A percentile compares a stretch with the other conserved stretches of the same genome.
These are phyloP conservation scores for Starmerella cellae DNA, from an alignment of 805 yeast species.

Conservation along the genomic window DNA sequence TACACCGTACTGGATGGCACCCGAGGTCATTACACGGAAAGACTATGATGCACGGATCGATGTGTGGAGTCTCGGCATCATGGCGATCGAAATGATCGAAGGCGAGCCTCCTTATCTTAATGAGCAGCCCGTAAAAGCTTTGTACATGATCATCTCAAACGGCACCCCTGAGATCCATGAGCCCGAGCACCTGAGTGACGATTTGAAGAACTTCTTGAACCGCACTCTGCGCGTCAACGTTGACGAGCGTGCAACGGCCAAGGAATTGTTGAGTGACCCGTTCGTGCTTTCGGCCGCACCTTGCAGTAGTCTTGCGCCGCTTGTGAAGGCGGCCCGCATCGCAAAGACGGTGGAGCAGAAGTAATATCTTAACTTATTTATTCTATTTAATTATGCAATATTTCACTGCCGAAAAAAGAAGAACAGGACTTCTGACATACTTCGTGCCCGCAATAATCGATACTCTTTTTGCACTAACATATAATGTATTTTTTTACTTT, in stretches of 20 bases:
- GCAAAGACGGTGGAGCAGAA: conserved; percentile 22
- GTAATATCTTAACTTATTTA: conserved; percentile 2
- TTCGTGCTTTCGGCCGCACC: conserved; percentile 32
- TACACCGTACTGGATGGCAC: conserved; percentile 99
- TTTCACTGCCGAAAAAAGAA: too few species aligned
- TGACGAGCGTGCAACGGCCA: conserved; percentile 66
- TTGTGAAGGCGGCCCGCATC: conserved; percentile 25
- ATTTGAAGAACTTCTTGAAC: conserved; percentile 55
- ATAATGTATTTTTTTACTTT: too few species aligned
- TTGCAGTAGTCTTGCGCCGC: conserved; percentile 26
- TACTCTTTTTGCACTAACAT: too few species aligned
- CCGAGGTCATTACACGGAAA: conserved; percentile 88
- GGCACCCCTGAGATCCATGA: conserved; percentile 92
- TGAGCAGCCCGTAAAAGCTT: conserved; percentile 87
- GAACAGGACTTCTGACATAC: too few species aligned
- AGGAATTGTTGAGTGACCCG: conserved; percentile 51
- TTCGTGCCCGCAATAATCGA: too few species aligned
- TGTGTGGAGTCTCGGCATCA: conserved; percentile 94
- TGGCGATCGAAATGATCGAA: conserved; percentile 97
- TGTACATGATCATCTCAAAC: conserved; percentile 86
- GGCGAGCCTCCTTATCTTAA: conserved; percentile 97
- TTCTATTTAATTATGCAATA: too few species aligned
- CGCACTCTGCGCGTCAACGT: conserved; percentile 75
- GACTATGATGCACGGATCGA: conserved; percentile 96
- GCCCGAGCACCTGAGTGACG: conserved; percentile 61